These are phyloP conservation scores for Bocquillonia castaneifolia DNA, from an alignment of 441 rosid species.

Conservation along the genomic window DNA sequence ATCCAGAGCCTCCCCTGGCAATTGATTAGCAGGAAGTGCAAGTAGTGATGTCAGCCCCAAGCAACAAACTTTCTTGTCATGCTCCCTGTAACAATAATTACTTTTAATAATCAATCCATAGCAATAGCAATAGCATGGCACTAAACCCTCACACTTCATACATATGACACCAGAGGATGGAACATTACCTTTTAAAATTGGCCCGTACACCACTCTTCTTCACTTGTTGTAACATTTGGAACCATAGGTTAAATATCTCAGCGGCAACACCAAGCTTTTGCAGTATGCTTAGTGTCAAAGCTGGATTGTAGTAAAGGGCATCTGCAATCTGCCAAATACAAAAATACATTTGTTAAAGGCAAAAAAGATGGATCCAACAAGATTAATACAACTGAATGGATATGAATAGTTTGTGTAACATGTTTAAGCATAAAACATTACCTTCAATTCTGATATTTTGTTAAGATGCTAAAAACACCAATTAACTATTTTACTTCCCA, in stretches of 20 bases:
- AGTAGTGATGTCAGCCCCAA: slow-evolving; percentile 87
- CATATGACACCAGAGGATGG: background rate
- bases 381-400: background rate
- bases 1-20: slow-evolving; percentile 74
- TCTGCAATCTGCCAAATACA: slow-evolving; percentile 61
- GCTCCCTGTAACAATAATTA: slow-evolving; percentile 54
- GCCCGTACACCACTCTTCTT: slow-evolving; percentile 66
- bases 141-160: background rate
- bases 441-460: background rate
- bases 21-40: slow-evolving; percentile 68
- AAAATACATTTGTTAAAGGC: background rate
- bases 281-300: slow-evolving; percentile 66
- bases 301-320: slow-evolving; percentile 84
- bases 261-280: slow-evolving; percentile 68
- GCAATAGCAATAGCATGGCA: background rate
- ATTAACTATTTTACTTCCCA: background rate
- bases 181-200: slow-evolving; percentile 75
- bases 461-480: background rate
- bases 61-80: slow-evolving; percentile 95
- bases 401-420: background rate
- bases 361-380: background rate
- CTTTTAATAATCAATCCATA: slow-evolving; percentile 7
- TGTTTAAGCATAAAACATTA: background rate
- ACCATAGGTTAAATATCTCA: slow-evolving; percentile 79
- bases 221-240: slow-evolving; percentile 86